Conservation (phyloP, 805 yeast genomes). For the Lipomyces orientalis region DNA sequence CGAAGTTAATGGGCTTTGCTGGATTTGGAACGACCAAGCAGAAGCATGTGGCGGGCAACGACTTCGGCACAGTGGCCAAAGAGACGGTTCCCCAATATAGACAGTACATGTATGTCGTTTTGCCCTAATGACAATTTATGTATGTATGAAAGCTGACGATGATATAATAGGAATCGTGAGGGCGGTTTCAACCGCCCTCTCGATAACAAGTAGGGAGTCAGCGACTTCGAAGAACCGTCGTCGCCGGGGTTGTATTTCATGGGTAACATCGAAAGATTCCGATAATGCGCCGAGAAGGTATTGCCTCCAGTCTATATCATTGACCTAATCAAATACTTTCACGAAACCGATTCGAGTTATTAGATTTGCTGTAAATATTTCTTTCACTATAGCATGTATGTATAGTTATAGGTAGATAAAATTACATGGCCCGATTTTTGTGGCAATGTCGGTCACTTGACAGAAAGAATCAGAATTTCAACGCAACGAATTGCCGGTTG, state of each 20-base stretch:
- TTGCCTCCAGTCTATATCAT: slow-evolving; percentile 70
- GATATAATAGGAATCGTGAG: slow-evolving; percentile 23
- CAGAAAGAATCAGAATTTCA: too few relatives aligned
- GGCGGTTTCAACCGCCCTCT: slow-evolving; percentile 34
- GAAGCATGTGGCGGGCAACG: slow-evolving; percentile 48
- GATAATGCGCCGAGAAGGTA: slow-evolving; percentile 49
- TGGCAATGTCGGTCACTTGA: too few relatives aligned
- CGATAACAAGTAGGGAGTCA: too few relatives aligned
- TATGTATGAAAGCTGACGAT: background rate
- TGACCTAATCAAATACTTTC: slow-evolving; percentile 66
- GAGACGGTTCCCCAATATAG: slow-evolving; percentile 46
- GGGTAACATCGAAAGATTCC: slow-evolving; percentile 55
- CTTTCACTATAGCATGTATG: background rate
- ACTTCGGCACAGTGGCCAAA: slow-evolving; percentile 45
- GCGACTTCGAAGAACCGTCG: too few relatives aligned
- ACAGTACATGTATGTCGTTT: slow-evolving; percentile 47
- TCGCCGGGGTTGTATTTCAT: too few relatives aligned
- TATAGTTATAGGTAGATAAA: background rate
- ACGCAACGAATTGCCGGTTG: too few relatives aligned
- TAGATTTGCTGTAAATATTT: background rate
- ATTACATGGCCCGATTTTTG: too few relatives aligned
- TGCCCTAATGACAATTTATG: background rate
- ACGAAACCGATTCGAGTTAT: slow-evolving; percentile 48
- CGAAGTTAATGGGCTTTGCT: slow-evolving; percentile 52
- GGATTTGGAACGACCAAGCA: slow-evolving; percentile 51